Evolutionary conservation across 148 eudicot species (phyloP).

Genomic region (Rhododendron ovatum): DNA sequence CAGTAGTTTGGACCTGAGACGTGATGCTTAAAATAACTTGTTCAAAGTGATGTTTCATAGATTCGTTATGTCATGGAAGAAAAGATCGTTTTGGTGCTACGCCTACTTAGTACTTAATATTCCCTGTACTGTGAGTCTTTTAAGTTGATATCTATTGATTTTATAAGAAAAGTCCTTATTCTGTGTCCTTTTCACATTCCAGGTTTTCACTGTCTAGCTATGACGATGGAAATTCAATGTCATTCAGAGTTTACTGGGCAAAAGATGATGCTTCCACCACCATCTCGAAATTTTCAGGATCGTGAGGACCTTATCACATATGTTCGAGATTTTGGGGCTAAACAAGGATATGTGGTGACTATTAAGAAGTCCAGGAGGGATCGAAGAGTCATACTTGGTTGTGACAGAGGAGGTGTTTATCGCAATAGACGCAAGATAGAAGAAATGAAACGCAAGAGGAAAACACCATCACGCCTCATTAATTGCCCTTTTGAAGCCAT

Average conservation of each 20-base stretch:
- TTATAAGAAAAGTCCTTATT: background rate
- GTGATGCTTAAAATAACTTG: background rate
- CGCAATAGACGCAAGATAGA: conserved; percentile 37
- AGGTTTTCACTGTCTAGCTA: conserved; percentile 2
- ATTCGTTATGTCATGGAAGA: background rate
- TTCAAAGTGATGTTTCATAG: background rate
- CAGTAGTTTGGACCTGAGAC: background rate
- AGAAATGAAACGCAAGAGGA: conserved; percentile 40
- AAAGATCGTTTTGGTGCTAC: background rate
- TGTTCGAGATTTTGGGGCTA: conserved; percentile 48
- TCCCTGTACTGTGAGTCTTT: background rate
- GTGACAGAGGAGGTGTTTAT: conserved; percentile 52
- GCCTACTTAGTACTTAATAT: background rate
- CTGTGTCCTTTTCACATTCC: background rate
- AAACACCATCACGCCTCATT: conserved; percentile 37
- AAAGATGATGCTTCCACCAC: conserved; percentile 36
- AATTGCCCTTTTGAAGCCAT: conserved; percentile 51
- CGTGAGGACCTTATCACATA: conserved; percentile 47
- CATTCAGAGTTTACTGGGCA: conserved; percentile 7
- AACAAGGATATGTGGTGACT: conserved; percentile 51
- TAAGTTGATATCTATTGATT: background rate
- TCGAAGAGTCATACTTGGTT: conserved; percentile 41
- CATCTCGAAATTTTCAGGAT: conserved; percentile 37
- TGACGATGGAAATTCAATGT: conserved; percentile 17
- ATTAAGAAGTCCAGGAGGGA: conserved; percentile 42